These are phyloP conservation scores for Ceratocystis cacaofunesta DNA, from an alignment of 2,329 filamentous ascomycete species.

Conservation along the genomic window DNA sequence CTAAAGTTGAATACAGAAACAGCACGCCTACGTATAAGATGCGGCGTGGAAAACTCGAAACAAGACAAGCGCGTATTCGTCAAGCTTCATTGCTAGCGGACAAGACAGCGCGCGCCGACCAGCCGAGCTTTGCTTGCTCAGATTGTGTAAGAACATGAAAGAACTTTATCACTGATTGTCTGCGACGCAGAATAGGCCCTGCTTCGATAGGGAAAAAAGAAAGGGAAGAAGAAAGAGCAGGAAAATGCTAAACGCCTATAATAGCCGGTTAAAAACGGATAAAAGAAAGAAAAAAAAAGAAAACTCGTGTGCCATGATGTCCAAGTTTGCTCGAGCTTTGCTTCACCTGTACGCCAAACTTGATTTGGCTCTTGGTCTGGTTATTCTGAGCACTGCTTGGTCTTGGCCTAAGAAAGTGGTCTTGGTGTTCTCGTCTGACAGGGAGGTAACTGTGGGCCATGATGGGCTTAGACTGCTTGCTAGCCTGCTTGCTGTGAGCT, in stretches of 20 bases:
- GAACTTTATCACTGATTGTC: too few relatives aligned
- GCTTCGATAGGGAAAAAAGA: neutral
- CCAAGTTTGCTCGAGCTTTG: slow-evolving; percentile 2
- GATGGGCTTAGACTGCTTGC: too few relatives aligned
- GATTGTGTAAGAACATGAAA: too few relatives aligned
- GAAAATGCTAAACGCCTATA: neutral
- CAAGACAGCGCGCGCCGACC: too few relatives aligned
- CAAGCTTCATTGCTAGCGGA: neutral
- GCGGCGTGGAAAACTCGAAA: neutral
- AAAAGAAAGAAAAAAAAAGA: neutral
- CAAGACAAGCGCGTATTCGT: neutral
- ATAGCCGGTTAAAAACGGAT: neutral
- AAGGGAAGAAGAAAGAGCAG: neutral
- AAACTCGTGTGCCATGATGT: neutral
- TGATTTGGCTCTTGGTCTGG: neutral
- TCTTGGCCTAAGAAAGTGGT: neutral
- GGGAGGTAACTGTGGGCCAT: neutral
- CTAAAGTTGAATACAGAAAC: neutral
- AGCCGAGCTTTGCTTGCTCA: too few relatives aligned
- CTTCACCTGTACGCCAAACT: slow-evolving; percentile 2
- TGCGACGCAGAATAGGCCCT: neutral
- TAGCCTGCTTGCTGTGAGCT: neutral
- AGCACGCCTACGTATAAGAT: neutral
- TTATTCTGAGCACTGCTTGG: neutral
- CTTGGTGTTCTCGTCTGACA: neutral